Evolutionary conservation across 331 rosid species (phyloP).

Genomic region (Pyrus hybrid): DNA sequence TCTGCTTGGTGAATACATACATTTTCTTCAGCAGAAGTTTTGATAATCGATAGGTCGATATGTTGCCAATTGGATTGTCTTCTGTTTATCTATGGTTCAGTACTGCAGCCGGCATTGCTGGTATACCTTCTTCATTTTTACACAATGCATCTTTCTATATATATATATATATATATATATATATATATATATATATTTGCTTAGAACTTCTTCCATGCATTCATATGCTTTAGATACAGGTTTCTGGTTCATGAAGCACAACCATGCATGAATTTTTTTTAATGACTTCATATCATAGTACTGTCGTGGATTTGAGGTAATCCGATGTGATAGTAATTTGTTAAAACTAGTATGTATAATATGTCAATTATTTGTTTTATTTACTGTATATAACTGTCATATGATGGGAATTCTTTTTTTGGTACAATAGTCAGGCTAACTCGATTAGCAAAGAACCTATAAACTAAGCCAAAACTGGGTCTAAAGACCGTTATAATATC

Average conservation of each 20-base stretch:
- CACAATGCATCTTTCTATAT: neutral
- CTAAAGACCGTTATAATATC: no score
- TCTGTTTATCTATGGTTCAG: slow-evolving; percentile 27
- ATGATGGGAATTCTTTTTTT: no score
- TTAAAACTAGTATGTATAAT: neutral
- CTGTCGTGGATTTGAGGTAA: neutral
- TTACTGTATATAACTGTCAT: neutral
- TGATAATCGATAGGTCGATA: neutral
- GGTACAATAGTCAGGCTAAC: no score
- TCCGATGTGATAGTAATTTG: no score
- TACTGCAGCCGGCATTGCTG: slow-evolving; percentile 81
- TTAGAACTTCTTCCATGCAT: neutral
- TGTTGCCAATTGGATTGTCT: slow-evolving; percentile 9
- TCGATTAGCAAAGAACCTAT: no score
- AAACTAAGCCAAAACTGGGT: no score
- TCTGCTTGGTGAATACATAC: neutral
- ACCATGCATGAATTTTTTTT: neutral
- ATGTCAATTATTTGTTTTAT: neutral
- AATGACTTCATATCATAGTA: neutral
- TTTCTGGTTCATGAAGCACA: neutral
- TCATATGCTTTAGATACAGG: neutral
- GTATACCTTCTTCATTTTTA: slow-evolving; percentile 24
- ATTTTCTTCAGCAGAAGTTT: neutral
- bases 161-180: neutral
- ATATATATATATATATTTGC: neutral